Percentiles rank a stretch among this genome's conserved stretches.
These are phyloP conservation scores for Ceratocystis cubensis DNA, from an alignment of 2,329 filamentous ascomycete species.

Conservation along the genomic window DNA sequence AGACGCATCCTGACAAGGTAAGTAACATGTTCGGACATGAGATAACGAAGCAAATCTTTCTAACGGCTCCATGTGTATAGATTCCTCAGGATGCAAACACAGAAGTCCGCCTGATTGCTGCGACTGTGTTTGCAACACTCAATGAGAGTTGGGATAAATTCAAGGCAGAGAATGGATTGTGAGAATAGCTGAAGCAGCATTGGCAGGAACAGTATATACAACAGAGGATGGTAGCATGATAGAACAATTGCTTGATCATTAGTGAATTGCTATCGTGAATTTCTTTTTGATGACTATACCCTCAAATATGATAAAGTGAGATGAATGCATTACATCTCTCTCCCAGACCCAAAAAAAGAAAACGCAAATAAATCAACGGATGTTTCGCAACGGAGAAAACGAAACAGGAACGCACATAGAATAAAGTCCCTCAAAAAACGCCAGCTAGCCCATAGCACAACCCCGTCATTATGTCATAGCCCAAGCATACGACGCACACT, in stretches of 20 bases:
- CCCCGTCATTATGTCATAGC: slow-evolving; percentile 35
- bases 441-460: neutral
- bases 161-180: slow-evolving; percentile 55
- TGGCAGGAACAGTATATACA: neutral
- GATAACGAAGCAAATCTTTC: neutral
- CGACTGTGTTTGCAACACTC: slow-evolving; percentile 52
- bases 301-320: neutral
- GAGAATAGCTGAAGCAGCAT: slow-evolving; percentile 18
- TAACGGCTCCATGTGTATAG: slow-evolving; percentile 29
- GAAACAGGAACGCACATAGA: neutral
- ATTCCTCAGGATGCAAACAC: slow-evolving; percentile 52
- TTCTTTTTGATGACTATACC: slow-evolving; percentile 7
- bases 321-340: neutral
- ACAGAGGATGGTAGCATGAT: neutral
- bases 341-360: neutral
- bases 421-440: neutral
- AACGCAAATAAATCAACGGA: neutral
- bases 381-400: neutral
- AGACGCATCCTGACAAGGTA: slow-evolving; percentile 98
- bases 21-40: slow-evolving; percentile 27
- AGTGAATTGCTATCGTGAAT: slow-evolving; percentile 18
- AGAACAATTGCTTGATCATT: neutral
- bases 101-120: slow-evolving; percentile 53
- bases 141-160: slow-evolving; percentile 66
- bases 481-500: slow-evolving; percentile 71